Conservation (phyloP, 768 basidiomycete genomes). For the Kwoniella mangroviensis region DNA sequence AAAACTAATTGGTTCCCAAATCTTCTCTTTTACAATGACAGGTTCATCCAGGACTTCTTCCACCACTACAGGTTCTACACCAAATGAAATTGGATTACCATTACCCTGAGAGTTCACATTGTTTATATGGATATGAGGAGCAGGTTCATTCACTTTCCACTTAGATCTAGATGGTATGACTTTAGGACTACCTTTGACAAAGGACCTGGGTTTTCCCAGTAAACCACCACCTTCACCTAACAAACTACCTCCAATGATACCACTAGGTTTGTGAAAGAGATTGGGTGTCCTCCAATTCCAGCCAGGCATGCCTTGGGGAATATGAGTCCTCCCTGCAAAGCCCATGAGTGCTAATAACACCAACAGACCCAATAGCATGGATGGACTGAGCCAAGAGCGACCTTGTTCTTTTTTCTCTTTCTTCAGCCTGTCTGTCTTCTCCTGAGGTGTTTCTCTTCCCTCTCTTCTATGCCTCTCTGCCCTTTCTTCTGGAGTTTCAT, state of each 20-base stretch:
- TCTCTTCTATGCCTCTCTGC: conserved; percentile 6
- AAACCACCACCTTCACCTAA: conserved; percentile 1
- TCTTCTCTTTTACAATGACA: conserved; percentile 16
- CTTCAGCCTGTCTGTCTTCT: conserved; percentile 13
- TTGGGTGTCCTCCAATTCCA: conserved; percentile 13
- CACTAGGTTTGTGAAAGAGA: conserved; percentile 2
- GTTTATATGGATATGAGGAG: conserved; percentile 25
- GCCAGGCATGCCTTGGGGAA: conserved; percentile 10
- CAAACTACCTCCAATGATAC: conserved; percentile 7
- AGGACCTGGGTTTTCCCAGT: neutral
- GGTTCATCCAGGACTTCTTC: neutral
- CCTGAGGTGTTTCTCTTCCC: neutral
- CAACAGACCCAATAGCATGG: conserved; percentile 24
- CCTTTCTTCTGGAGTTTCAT: conserved; percentile 7
- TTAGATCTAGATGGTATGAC: conserved; percentile 6
- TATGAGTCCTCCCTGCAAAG: conserved; percentile 1
- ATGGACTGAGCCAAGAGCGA: conserved; percentile 14
- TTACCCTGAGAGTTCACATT: conserved; percentile 21
- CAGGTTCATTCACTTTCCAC: conserved; percentile 20
- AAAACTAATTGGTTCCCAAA: conserved; percentile 18
- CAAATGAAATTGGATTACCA: conserved; percentile 9
- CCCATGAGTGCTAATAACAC: conserved; percentile 24
- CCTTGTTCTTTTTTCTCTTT: neutral
- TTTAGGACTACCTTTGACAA: conserved; percentile 6
- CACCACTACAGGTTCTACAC: neutral